Base-by-base conservation (phyloP, 768 basidiomycete species). In the Tylopilus intermedius region DNA sequence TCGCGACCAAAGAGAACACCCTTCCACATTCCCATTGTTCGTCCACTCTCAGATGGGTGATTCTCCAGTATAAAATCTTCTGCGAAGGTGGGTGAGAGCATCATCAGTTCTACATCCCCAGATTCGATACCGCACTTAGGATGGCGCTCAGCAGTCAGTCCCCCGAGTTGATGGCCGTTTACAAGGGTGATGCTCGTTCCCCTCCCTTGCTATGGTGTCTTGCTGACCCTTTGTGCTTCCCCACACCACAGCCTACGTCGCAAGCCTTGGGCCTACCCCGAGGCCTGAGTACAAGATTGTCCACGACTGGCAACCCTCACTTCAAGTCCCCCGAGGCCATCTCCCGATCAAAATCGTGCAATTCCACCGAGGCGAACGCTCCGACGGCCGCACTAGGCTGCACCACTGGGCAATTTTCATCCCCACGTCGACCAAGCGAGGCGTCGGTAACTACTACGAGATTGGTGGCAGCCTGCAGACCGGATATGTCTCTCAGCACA, bases 361-460 rank as follows among this genome's bases (percentile, higher is more conserved):
- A 37, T 63, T 62, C 49, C 4, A 33, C 24, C 46, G 55, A 1
- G 62, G 53, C 9, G 7, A 45, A 0, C 53, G 53, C 14, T 0
- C 38, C 0, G 29, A 21, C 1, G 61, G 58, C 5, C 47, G 40
- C 0, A 49, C 6, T 1, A 27, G 49, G 21, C 37, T 51, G 0
- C 33, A 54, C 13, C 61, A 63, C 15, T 62, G 61, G 58, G 58
- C 61, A n/a, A 63, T 63, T 48, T 63, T 57, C 58, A 42, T 62
- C 49, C 58, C 62, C 2, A 60, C 62, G 0, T 60, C 61, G 7
- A 47, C 49, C 7, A 14, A 22, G 11, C 62, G 62, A 8, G 62
- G 58, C 0, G 41, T 63, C 5, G 62, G 62, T 8, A 62, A 62
- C 49, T 62, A 21, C 32, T 62, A 62, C 47, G 62, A 58, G 29